These are phyloP conservation scores for Cyclocybe aegerita DNA, from an alignment of 768 basidiomycete genomes.

Conservation along the genomic window DNA sequence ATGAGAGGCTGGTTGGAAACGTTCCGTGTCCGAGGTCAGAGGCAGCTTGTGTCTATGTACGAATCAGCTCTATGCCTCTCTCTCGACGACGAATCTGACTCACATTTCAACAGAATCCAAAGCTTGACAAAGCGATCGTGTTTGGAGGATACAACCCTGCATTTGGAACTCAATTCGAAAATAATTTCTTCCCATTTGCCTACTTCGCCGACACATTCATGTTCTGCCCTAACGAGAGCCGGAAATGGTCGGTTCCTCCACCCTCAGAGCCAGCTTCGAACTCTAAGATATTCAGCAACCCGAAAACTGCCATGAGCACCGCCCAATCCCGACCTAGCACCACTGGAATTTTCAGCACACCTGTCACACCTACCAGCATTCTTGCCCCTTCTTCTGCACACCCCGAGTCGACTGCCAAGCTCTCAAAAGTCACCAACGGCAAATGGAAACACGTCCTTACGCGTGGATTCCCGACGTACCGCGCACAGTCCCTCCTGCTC, in stretches of 20 bases:
- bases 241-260: too few relatives aligned
- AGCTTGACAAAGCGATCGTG: constrained; percentile 32
- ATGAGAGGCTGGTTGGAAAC: constrained; percentile 32
- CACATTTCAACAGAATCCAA: constrained; percentile 23
- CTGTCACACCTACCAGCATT: constrained; percentile 16
- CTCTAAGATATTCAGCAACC: too few relatives aligned
- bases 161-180: constrained; percentile 20
- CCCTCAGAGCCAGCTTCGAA: too few relatives aligned
- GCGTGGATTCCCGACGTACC: constrained; percentile 42
- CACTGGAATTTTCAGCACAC: too few relatives aligned
- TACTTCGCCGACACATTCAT: constrained; percentile 45
- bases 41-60: constrained; percentile 28
- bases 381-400: constrained; percentile 9
- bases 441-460: constrained; percentile 39
- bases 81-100: background rate
- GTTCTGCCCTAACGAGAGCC: too few relatives aligned
- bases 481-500: constrained; percentile 31
- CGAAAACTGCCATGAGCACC: too few relatives aligned
- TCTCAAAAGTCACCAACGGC: constrained; percentile 1
- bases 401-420: background rate
- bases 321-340: too few relatives aligned
- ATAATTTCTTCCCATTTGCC: constrained; percentile 26
- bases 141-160: constrained; percentile 39
- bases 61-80: constrained; percentile 10
- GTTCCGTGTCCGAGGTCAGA: constrained; percentile 32